Evolutionary conservation across 768 basidiomycete species (phyloP).

Genomic region (Agrocybe praecox): DNA sequence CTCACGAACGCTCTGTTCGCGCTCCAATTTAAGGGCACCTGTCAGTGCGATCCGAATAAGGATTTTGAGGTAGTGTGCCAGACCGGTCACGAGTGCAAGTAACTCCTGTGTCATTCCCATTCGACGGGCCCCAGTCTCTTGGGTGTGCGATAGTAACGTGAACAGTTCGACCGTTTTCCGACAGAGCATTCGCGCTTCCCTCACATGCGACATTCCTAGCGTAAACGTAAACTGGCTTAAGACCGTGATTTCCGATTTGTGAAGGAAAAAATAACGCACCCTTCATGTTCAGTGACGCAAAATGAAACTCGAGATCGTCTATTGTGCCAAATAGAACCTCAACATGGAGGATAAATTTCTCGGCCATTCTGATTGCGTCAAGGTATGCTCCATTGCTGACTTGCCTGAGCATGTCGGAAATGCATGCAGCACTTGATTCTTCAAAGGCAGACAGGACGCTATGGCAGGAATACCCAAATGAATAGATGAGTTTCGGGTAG

Average conservation of each 20-base stretch:
- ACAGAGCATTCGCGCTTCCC: constrained; percentile 98
- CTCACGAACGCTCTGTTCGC: constrained; percentile 80
- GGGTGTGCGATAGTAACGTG: constrained; percentile 92
- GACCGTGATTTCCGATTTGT: not conserved
- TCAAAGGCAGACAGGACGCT: constrained; percentile 97
- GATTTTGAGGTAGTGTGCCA: constrained; percentile 99
- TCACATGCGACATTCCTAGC: constrained; percentile 94
- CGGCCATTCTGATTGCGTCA: constrained; percentile 97
- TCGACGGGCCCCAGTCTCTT: constrained; percentile 86
- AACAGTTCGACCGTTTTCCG: constrained; percentile 99
- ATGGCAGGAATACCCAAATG: constrained; percentile 4
- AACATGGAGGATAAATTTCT: constrained; percentile 97
- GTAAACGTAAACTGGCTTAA: not conserved
- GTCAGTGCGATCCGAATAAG: constrained; percentile 97
- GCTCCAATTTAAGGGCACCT: constrained; percentile 92
- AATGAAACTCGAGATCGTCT: constrained; percentile 93
- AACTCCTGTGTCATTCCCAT: constrained; percentile 98
- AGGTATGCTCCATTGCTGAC: constrained; percentile 97
- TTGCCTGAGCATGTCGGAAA: constrained; percentile 97
- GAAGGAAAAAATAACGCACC: constrained; percentile 52
- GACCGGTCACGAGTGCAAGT: constrained; percentile 95
- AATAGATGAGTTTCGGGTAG: constrained; percentile 1
- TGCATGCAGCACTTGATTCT: constrained; percentile 98
- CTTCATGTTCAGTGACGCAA: constrained; percentile 76
- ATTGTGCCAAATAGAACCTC: constrained; percentile 97